Base-by-base conservation (phyloP, 2,329 filamentous ascomycete species). In the Neoarthrinium moseri region DNA sequence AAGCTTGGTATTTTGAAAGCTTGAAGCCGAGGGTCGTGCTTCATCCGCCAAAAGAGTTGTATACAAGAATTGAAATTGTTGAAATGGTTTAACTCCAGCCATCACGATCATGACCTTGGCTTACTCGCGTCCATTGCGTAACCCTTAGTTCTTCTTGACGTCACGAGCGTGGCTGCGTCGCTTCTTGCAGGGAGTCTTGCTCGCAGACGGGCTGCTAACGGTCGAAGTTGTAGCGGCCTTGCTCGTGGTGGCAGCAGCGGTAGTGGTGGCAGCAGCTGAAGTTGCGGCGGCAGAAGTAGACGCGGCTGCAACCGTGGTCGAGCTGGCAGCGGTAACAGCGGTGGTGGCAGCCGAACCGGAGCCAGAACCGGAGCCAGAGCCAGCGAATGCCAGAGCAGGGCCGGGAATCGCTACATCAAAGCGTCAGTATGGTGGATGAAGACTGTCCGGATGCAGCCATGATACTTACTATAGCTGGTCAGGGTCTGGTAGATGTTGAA, bases 401-500 rank as follows among this genome's bases (percentile, higher is more conserved):
- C 59, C 59, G n/a, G 59, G 59, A 43, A 59, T 56, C 21, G 20
- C 43, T 27, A 32, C 36, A 15, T 6, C n/a, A 23, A 22, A 6
- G 22, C 22, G 22, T 8, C 27, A n/a, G 27, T n/a, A n/a, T n/a
- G n/a, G n/a, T n/a, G n/a, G n/a, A n/a, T n/a, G n/a, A n/a, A n/a
- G n/a, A n/a, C n/a, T n/a, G n/a, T n/a, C n/a, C n/a, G n/a, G n/a
- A n/a, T n/a, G n/a, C 26, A 27, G 17, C 21, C 26, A 43, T 20
- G 13, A n/a, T n/a, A n/a, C 41, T 11, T 27, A 11, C 52, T 43
- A 7, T 41, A 17, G 49, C 58, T 59, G 51, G 7, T 34, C 35
- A 56, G 54, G 17, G 37, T 1, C 13, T 20, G 37, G 70, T 82
- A 82, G 60, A 81, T 76, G 68, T 72, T 77, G 68, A 81, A 60